Conservation (phyloP, 768 basidiomycete genomes). For the Pleurotus ostreatus region DNA sequence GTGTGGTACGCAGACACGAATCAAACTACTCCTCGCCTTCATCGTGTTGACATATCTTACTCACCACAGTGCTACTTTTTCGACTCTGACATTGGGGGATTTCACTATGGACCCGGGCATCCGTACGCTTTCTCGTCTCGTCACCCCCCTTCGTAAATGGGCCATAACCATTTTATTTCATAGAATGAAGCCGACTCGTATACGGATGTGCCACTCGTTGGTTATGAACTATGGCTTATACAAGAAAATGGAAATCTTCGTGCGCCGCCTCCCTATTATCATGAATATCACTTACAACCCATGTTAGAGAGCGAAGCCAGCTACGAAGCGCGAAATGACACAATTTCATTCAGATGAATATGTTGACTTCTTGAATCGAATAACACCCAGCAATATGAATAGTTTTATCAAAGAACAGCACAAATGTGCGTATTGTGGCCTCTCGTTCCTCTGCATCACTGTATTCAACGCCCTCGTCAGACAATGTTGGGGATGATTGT, state of each 20-base stretch:
- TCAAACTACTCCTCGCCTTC: slow-evolving; percentile 10
- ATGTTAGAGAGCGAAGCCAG: slow-evolving; percentile 91
- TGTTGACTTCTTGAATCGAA: slow-evolving; percentile 91
- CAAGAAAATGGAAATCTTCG: slow-evolving; percentile 99
- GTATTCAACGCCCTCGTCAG: background rate
- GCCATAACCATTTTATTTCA: slow-evolving; percentile 14
- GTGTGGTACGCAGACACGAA: slow-evolving; percentile 63
- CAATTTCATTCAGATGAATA: slow-evolving; percentile 99
- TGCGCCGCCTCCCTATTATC: slow-evolving; percentile 40
- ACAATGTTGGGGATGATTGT: slow-evolving; percentile 82
- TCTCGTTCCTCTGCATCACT: background rate
- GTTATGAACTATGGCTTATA: slow-evolving; percentile 99
- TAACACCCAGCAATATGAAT: slow-evolving; percentile 94
- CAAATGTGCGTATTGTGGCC: slow-evolving; percentile 63
- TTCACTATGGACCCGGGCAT: slow-evolving; percentile 98
- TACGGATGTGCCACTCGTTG: slow-evolving; percentile 98
- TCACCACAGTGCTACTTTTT: slow-evolving; percentile 90
- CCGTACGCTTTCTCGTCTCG: slow-evolving; percentile 43
- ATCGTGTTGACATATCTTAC: slow-evolving; percentile 13
- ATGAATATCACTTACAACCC: background rate
- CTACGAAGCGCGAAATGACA: slow-evolving; percentile 99
- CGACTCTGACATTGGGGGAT: slow-evolving; percentile 98
- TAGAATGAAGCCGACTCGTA: slow-evolving; percentile 96
- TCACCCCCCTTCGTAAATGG: slow-evolving; percentile 7
- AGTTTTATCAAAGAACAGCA: slow-evolving; percentile 91